These are phyloP conservation scores for Letharia lupina DNA, from an alignment of 495 filamentous ascomycete species.

Conservation along the genomic window DNA sequence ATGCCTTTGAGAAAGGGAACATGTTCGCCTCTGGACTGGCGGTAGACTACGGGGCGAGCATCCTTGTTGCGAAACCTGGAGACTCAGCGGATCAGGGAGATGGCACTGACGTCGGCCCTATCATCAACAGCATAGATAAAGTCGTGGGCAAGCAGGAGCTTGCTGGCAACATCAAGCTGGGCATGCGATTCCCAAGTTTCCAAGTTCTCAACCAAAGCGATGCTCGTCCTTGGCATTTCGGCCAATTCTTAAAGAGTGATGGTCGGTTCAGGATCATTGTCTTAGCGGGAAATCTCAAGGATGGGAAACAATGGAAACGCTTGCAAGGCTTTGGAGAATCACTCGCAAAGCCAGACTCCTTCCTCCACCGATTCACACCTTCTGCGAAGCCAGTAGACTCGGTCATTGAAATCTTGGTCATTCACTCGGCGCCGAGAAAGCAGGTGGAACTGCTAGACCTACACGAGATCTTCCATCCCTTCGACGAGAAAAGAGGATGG, in stretches of 20 bases:
- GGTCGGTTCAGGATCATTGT: constrained; percentile 60
- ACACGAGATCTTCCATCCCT: constrained; percentile 48
- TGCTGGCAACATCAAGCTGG: constrained; percentile 42
- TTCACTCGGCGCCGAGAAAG: constrained; percentile 46
- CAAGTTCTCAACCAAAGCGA: constrained; percentile 54
- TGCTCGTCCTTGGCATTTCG: constrained; percentile 49
- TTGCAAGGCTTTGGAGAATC: constrained; percentile 38
- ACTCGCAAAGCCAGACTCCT: constrained; percentile 31
- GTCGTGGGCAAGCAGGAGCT: constrained; percentile 28
- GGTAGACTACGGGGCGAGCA: constrained; percentile 39
- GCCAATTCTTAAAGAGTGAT: constrained; percentile 40
- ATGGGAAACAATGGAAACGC: constrained; percentile 35
- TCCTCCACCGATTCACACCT: constrained; percentile 39
- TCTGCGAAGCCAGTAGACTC: constrained; percentile 32
- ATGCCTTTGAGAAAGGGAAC: constrained; percentile 39
- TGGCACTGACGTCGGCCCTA: constrained; percentile 15
- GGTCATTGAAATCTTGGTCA: constrained; percentile 51
- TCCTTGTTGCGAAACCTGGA: constrained; percentile 34
- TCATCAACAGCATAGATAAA: not conserved
- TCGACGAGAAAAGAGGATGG: constrained; percentile 38
- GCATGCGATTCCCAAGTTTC: constrained; percentile 49
- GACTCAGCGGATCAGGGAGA: constrained; percentile 13
- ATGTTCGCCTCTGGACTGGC: constrained; percentile 41
- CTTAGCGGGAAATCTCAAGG: constrained; percentile 52
- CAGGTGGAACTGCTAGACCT: constrained; percentile 49